Percentiles rank a stretch among this genome's conserved stretches.
These are phyloP conservation scores for Porcisia deanei DNA, from an alignment of 208 protist species.

Conservation along the genomic window DNA sequence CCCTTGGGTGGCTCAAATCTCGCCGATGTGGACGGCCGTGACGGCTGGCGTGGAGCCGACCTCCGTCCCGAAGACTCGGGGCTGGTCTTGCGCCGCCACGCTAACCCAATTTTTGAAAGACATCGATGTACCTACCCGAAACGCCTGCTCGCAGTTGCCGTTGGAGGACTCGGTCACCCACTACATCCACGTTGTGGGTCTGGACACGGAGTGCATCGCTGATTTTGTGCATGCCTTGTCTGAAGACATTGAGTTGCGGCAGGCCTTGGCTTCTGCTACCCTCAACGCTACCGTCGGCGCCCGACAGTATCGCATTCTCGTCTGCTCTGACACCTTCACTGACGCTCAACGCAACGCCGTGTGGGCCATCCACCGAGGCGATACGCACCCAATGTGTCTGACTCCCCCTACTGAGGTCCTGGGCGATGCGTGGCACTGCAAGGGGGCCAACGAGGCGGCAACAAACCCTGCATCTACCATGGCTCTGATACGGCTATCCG, in stretches of 20 bases:
- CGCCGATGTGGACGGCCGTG: neutral
- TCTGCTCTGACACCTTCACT: slow-evolving; percentile 51
- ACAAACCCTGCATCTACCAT: neutral
- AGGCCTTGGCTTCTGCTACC: neutral
- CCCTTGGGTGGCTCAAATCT: slow-evolving; percentile 10
- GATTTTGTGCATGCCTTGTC: slow-evolving; percentile 19
- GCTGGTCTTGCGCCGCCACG: slow-evolving; percentile 33
- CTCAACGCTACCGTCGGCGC: neutral
- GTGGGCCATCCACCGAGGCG: slow-evolving; percentile 36
- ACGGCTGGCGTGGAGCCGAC: neutral
- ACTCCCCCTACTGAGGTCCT: slow-evolving; percentile 33
- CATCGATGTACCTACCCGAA: slow-evolving; percentile 17
- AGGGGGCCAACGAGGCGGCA: slow-evolving; percentile 14
- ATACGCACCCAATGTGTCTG: slow-evolving; percentile 18
- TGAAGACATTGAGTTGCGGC: slow-evolving; percentile 2
- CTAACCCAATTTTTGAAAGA: slow-evolving; percentile 44
- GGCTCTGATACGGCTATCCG: slow-evolving; percentile 35
- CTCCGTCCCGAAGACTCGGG: slow-evolving; percentile 5
- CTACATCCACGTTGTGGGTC: slow-evolving; percentile 37
- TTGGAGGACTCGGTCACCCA: neutral
- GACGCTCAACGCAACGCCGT: slow-evolving; percentile 57
- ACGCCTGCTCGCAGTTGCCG: neutral
- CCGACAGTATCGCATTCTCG: slow-evolving; percentile 44
- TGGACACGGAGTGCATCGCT: slow-evolving; percentile 23
- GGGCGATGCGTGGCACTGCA: slow-evolving; percentile 44